Evolutionary conservation across 2,329 filamentous ascomycete species (phyloP).

Genomic region (Aureobasidium namibiae): DNA sequence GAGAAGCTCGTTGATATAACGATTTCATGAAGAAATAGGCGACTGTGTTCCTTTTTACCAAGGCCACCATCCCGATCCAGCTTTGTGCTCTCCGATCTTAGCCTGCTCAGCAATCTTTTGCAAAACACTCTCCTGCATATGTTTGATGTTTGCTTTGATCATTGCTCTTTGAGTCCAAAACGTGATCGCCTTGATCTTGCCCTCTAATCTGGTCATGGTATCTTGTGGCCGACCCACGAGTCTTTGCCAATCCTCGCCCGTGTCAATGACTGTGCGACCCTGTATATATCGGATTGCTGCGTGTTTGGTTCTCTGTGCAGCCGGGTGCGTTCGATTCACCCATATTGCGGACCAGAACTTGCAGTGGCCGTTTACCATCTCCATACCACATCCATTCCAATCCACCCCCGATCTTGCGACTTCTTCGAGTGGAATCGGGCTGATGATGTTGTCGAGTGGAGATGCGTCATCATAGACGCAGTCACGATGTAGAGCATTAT

Average conservation of each 20-base stretch:
- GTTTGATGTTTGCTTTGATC: background rate
- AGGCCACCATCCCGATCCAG: too few relatives aligned
- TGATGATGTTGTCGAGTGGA: background rate
- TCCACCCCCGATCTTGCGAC: background rate
- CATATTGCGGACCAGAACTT: background rate
- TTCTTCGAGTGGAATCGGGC: background rate
- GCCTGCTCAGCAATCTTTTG: background rate
- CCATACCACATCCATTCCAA: background rate
- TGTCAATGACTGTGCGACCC: background rate
- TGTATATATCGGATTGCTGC: background rate
- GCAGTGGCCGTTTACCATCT: background rate
- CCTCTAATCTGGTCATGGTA: background rate
- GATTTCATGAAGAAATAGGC: too few relatives aligned
- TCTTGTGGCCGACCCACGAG: background rate
- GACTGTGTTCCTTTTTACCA: too few relatives aligned
- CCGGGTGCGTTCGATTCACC: background rate
- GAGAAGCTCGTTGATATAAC: too few relatives aligned
- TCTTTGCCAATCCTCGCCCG: background rate
- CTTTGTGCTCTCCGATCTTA: too few relatives aligned
- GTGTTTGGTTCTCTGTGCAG: background rate
- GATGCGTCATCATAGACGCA: background rate
- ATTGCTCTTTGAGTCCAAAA: background rate
- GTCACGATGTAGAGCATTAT: background rate
- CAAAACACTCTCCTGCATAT: background rate
- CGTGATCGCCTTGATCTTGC: background rate